Conservation (phyloP, 2,329 filamentous ascomycete species). For the Ilyonectria sp. region DNA sequence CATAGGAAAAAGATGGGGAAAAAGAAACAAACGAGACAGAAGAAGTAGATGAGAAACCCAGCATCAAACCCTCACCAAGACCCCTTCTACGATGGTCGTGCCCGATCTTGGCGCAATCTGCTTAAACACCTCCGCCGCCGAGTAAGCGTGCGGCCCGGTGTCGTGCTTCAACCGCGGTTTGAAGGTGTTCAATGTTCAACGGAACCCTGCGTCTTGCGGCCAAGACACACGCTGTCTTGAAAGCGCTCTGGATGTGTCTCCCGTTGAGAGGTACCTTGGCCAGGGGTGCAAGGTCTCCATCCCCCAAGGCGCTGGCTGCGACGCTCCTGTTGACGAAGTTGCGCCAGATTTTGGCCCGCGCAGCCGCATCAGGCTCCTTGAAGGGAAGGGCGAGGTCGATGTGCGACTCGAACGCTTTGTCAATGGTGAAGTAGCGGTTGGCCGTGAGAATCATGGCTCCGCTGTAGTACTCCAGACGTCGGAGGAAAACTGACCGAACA, state of each 20-base stretch:
- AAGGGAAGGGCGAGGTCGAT: slow-evolving; percentile 60
- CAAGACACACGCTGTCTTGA: slow-evolving; percentile 30
- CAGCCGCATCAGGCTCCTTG: slow-evolving; percentile 39
- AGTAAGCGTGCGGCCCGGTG: neutral
- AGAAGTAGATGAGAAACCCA: neutral
- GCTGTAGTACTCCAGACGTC: slow-evolving; percentile 53
- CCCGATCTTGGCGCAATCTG: neutral
- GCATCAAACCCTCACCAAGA: no score
- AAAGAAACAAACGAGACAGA: no score
- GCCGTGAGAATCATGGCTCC: slow-evolving; percentile 59
- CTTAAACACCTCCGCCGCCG: neutral
- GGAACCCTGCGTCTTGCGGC: slow-evolving; percentile 6
- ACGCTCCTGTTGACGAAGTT: slow-evolving; percentile 4
- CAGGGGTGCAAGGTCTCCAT: neutral
- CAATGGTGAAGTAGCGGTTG: slow-evolving; percentile 58
- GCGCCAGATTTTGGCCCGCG: slow-evolving; percentile 44
- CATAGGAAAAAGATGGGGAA: no score
- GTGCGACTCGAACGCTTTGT: slow-evolving; percentile 60
- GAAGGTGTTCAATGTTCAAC: slow-evolving; percentile 18
- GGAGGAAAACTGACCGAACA: slow-evolving; percentile 37
- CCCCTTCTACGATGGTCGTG: neutral
- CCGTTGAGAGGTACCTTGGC: slow-evolving; percentile 31
- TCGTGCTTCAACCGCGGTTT: slow-evolving; percentile 20
- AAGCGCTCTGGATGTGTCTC: slow-evolving; percentile 37
- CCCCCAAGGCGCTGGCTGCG: neutral